Evolutionary conservation across 225 moss, liverwort and hornwort genomes (phyloP).

Genomic region (Asterella californica): DNA sequence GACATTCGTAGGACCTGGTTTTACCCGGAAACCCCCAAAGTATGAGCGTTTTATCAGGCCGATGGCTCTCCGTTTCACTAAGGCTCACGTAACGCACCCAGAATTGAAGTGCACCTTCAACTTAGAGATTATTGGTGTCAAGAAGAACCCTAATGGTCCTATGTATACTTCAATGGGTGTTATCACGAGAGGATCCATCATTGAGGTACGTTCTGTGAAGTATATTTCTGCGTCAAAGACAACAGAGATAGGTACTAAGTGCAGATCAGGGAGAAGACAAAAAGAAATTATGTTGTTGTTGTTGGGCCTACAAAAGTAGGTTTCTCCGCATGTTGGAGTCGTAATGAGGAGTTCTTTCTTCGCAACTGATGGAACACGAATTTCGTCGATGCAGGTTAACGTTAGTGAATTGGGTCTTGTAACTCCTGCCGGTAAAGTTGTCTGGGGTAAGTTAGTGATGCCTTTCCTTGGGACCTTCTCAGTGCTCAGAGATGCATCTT

Average conservation of each 20-base stretch:
- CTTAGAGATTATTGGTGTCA: conserved; percentile 90
- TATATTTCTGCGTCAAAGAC: no score
- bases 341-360: not conserved
- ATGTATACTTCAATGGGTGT: conserved; percentile 99
- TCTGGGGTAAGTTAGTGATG: conserved; percentile 61
- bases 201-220: conserved; percentile 78
- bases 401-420: conserved; percentile 95
- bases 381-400: conserved; percentile 61
- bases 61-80: conserved; percentile 96
- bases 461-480: not conserved
- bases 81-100: conserved; percentile 94
- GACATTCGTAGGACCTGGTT: conserved; percentile 94
- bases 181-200: conserved; percentile 92
- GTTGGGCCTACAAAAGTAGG: no score
- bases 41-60: conserved; percentile 97
- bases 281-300: no score
- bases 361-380: not conserved
- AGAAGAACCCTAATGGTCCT: conserved; percentile 97
- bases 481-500: not conserved
- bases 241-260: no score
- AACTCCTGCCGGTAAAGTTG: conserved; percentile 96
- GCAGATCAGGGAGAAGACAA: no score
- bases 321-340: no score
- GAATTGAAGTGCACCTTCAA: conserved; percentile 97
- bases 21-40: conserved; percentile 96